Percentiles rank a stretch among this genome's conserved stretches.
These are phyloP conservation scores for Globisporangium rhizosaccharum DNA, from an alignment of 352 stramenopile species.

Conservation along the genomic window DNA sequence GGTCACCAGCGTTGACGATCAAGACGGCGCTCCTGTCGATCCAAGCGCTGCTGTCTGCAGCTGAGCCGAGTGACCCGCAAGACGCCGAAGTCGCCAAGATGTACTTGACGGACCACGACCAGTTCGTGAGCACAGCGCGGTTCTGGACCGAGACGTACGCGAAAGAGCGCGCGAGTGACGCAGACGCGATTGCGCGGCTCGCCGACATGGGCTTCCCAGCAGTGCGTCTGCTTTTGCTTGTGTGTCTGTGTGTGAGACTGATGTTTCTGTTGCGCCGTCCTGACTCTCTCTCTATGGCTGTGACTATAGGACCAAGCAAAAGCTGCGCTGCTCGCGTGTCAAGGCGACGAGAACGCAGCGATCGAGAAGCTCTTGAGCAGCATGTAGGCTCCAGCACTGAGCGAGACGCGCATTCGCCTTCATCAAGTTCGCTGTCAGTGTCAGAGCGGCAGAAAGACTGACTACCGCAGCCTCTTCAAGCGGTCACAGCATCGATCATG, in stretches of 20 bases:
- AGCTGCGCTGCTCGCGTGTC: slow-evolving; percentile 47
- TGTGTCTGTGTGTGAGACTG: background rate
- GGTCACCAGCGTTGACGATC: slow-evolving; percentile 95
- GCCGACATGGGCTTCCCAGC: slow-evolving; percentile 86
- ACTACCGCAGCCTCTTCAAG: no score
- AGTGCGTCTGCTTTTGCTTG: slow-evolving; percentile 19
- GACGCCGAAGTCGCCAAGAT: slow-evolving; percentile 96
- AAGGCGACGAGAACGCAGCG: slow-evolving; percentile 86
- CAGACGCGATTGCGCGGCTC: slow-evolving; percentile 61
- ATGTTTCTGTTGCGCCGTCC: background rate
- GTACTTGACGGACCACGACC: slow-evolving; percentile 90
- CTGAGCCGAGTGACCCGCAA: slow-evolving; percentile 89
- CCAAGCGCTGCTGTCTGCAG: slow-evolving; percentile 93
- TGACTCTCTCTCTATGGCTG: background rate
- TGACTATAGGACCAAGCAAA: slow-evolving; percentile 55
- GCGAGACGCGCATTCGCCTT: no score
- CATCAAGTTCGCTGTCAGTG: no score
- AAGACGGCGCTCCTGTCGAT: slow-evolving; percentile 96
- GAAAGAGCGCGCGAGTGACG: slow-evolving; percentile 54
- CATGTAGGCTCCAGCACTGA: slow-evolving; percentile 29
- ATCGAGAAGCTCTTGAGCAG: slow-evolving; percentile 75
- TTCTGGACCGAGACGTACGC: slow-evolving; percentile 97
- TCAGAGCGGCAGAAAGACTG: no score
- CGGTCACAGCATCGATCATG: no score
- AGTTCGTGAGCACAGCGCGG: slow-evolving; percentile 92